Evolutionary conservation across 1,139 yeast species (phyloP), one percentile per base, ranked within the genome.

Genomic region (Zygosaccharomyces sapae): DNA sequence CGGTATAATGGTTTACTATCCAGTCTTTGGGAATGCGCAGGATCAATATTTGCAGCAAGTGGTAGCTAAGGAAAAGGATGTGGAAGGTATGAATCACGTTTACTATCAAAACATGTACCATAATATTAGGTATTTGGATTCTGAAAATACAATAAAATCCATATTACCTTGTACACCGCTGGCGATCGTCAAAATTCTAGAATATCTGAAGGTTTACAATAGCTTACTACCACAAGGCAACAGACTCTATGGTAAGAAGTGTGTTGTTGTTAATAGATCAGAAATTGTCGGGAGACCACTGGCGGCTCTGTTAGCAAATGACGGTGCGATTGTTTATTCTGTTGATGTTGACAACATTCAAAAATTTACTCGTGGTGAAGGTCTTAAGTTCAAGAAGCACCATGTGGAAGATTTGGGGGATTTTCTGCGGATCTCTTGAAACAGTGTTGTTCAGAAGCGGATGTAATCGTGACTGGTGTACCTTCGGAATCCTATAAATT

Each of bases 1-100:
- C 63, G 98, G 98, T 25, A 92, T 92, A 56, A 89, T 92, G 89
- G 92, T 92, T n/a, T 92, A 92, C 68, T 92, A 90, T 77, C 98
- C 98, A 0, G 97, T 92, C 3, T 92, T 88, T 69, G 96, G 96
- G 2, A 88, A 87, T 63, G 79, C 86, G 52, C 98, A 92, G 69
- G 98, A 92, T 66, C 96, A 86, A 67, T 92, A 94, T 66, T 70
- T 92, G 48, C 97, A 92, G 69, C 97, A 92, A 69, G 84, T 89
- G 52, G 89, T 92, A 9, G 72, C 69, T 4, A 58, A 84, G 29
- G 90, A 87, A 54, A 92, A 92, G 67, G 98, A 92, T 61, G 97
- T 92, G 20, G 98, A 92, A 69, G 98, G 98, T 1, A 74, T 92
- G 59, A 88, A 92, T 63, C 92, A 88, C 69, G 71, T 86, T 60